Base-by-base conservation (phyloP, 1,284 basidiomycete genomes). In the Abortiporus biennis region DNA sequence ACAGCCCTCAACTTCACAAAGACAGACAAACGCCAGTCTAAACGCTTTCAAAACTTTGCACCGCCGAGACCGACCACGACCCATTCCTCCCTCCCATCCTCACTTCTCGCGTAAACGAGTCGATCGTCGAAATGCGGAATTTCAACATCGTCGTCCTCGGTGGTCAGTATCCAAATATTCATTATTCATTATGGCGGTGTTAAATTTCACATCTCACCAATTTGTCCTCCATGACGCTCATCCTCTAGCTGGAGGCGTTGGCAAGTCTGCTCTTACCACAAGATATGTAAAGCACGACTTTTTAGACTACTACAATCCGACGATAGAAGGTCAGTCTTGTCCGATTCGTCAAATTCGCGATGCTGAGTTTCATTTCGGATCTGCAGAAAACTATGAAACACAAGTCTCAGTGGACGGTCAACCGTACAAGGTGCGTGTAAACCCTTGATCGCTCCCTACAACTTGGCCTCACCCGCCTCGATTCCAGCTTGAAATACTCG, bases 141-240 rank as follows among this genome's bases (percentile, higher is more conserved):
- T 87, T 76, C 65, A 84, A 77, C 57, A 74, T 82, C 30, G 85
- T 89, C 47, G 81, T 89, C 41, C 75, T 89, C 41, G 85, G 86
- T 56, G 86, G 85, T 85, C 50, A 49, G 74, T 61, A 19, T 11
- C 12, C 25, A 36, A n/a, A n/a, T n/a, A n/a, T n/a, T 29, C n/a
- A 9, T 29, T 29, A 29, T 29, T 8, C 27, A 29, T 29, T 8
- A 9, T 44, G 46, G 36, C 38, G 22, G 34, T 40, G 33, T n/a
- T 17, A 46, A 20, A 25, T 35, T 33, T 16, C 34, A 44, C 38
- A 31, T 15, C 32, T 15, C 35, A 22, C 35, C 36, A 43, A 43
- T 34, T 30, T 9, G 27, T 9, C 27, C 8, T 29, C n/a, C 27
- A 29, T 29, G 8, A 8, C n/a, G 27, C n/a, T 29, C 9, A 29